phyloP scores from a whole-genome alignment of 495 filamentous ascomycete species.

The Lasiosphaeris hirsuta region DNA sequence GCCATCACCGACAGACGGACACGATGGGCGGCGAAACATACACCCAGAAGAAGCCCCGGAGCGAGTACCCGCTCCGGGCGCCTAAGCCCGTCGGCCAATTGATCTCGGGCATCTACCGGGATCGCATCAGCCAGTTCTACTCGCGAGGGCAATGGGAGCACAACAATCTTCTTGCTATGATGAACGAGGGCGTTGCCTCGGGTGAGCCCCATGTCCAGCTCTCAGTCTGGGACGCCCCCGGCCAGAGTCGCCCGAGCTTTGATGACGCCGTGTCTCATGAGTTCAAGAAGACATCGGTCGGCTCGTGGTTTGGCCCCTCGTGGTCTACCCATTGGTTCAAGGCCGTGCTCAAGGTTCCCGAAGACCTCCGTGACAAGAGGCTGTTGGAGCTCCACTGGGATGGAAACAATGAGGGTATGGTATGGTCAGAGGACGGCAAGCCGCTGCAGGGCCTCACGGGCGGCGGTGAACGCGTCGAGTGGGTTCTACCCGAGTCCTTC shows the following conservation, averaged over 20 bases:
- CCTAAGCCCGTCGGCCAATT: conserved; percentile 66
- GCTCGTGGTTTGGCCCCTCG: conserved; percentile 81
- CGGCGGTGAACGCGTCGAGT: conserved; percentile 84
- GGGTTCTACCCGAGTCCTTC: conserved; percentile 78
- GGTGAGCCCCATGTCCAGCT: conserved; percentile 78
- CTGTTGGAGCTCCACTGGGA: conserved; percentile 95
- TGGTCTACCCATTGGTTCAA: conserved; percentile 99
- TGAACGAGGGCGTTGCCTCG: conserved; percentile 68
- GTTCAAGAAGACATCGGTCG: conserved; percentile 72
- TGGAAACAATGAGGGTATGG: conserved; percentile 81
- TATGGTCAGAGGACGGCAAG: conserved; percentile 85
- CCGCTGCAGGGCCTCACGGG: conserved; percentile 91
- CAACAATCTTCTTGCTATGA: conserved; percentile 73
- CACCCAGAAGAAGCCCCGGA: conserved; percentile 28
- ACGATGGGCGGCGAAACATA: conserved; percentile 35
- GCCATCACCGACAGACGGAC: conserved; percentile 3
- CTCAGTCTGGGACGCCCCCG: conserved; percentile 79
- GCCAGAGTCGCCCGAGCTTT: conserved; percentile 80
- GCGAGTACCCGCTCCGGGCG: conserved; percentile 46
- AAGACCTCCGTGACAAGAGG: conserved; percentile 64
- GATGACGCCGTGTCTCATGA: conserved; percentile 77
- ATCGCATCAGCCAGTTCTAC: conserved; percentile 79
- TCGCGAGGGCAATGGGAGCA: conserved; percentile 74
- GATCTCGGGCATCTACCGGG: conserved; percentile 82
- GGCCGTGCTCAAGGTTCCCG: conserved; percentile 71